Evolutionary conservation across 345 rosid genomes (phyloP), one percentile per base, ranked within the genome.

Genomic region (Angophora floribunda): DNA sequence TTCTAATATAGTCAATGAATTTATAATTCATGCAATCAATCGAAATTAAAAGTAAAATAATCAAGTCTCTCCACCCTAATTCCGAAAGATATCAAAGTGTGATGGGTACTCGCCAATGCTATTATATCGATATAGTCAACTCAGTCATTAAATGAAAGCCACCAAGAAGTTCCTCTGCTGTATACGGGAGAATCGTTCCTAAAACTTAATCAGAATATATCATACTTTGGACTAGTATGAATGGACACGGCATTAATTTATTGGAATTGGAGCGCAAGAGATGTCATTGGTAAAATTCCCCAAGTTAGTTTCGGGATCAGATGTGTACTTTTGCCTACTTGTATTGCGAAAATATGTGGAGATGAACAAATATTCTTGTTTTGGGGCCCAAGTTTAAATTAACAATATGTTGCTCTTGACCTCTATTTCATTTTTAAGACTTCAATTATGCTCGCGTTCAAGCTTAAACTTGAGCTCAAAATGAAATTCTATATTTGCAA

Each of bases 81-180:
- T 65, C 15, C 10, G 0, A 65, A 65, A n/a, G 19, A 13, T 30
- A n/a, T 32, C 41, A 67, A 30, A 30, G 44, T 15, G 22, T 8
- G 44, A 0, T 0, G 9, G 19, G 16, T 36, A 7, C 1, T 15
- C 1, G 0, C 7, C 22, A 30, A 8, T 13, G 6, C 9, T 15
- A 67, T 4, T 19, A 67, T 67, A 15, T 32, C 7, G 44, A 30
- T 32, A 32, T 9, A 9, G 36, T 70, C 12, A 70, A 32, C 16
- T 36, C 45, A 14, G 2, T 67, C 22, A 67, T 67, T 15, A 67
- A 67, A 67, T 32, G 1, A 32, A n/a, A 67, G 16, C 24, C 7
- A 32, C 9, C 17, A 2, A 32, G 15, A 67, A 67, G 3, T 32
- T 32, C 12, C 44, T 15, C 44, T 3, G 17, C 32, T 15, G 67